A percentile compares a stretch with the other conserved stretches of the same genome.
Evolutionary conservation across 164 flowering plant species (phyloP).

Genomic region (Chloranthus sessilifolius): DNA sequence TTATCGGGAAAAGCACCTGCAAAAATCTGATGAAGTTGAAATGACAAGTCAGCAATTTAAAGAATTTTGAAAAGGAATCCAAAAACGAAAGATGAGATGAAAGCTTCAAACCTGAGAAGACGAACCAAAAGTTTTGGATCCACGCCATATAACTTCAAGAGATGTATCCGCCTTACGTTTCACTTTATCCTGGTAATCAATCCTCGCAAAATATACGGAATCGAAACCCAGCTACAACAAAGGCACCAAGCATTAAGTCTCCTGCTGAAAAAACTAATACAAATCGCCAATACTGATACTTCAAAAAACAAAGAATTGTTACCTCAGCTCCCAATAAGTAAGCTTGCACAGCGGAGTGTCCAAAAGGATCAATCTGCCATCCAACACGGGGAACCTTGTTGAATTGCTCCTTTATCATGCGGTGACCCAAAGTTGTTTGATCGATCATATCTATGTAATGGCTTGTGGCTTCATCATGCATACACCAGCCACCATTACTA

Average conservation of each 20-base stretch:
- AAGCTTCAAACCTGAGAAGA: conserved; percentile 28
- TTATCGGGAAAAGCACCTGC: conserved; percentile 50
- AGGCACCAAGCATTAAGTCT: too few species aligned
- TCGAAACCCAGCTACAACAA: conserved; percentile 70
- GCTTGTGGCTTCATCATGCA: conserved; percentile 86
- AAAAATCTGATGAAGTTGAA: conserved; percentile 38
- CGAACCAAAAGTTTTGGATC: conserved; percentile 75
- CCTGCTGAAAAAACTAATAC: background rate
- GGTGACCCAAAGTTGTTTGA: conserved; percentile 82
- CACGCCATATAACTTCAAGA: conserved; percentile 91
- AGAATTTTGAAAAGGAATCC: background rate
- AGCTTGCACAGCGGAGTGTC: conserved; percentile 91
- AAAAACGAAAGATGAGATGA: background rate
- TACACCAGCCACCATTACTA: conserved; percentile 89
- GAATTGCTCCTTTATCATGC: conserved; percentile 54
- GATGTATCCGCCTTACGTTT: conserved; percentile 67
- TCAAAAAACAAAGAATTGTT: background rate
- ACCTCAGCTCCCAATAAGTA: conserved; percentile 89
- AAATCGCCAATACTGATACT: background rate
- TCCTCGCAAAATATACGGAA: conserved; percentile 72
- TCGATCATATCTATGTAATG: conserved; percentile 86
- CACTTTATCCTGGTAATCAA: conserved; percentile 90
- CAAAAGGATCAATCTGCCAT: conserved; percentile 94
- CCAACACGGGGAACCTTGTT: conserved; percentile 64
- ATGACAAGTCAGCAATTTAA: background rate